Conservation (phyloP, 2,329 filamentous ascomycete species). For the Trichoderma asperellum region DNA sequence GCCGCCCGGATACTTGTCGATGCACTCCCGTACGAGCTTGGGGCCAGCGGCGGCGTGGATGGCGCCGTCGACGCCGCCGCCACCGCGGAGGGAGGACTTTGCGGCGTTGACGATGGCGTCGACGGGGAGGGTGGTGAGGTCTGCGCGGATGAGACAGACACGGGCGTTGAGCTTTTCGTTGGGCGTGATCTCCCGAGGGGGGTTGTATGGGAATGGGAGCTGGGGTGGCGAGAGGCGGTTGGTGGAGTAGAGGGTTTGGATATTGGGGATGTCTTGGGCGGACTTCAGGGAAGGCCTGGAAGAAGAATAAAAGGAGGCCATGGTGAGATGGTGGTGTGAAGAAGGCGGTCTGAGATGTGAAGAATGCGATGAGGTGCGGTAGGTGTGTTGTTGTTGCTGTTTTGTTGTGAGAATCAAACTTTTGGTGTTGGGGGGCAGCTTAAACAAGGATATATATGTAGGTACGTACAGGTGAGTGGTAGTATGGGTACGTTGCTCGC, state of each 20-base stretch:
- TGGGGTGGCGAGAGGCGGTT: conserved; percentile 40
- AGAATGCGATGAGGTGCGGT: background rate
- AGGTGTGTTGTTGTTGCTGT: background rate
- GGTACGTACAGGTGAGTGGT: background rate
- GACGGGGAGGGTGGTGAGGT: conserved; percentile 79
- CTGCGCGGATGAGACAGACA: conserved; percentile 70
- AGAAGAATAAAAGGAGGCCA: background rate
- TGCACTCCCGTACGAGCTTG: conserved; percentile 62
- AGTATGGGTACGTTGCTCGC: background rate
- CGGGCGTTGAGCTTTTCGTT: conserved; percentile 66
- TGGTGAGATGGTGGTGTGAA: background rate
- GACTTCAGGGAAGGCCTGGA: background rate
- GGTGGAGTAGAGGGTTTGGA: conserved; percentile 65
- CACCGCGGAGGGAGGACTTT: conserved; percentile 76
- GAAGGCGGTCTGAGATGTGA: background rate
- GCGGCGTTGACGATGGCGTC: conserved; percentile 94
- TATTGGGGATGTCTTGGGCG: conserved; percentile 61
- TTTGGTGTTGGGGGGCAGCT: background rate
- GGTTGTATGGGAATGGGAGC: background rate
- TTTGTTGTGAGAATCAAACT: background rate
- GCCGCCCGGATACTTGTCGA: conserved; percentile 73
- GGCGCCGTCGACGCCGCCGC: conserved; percentile 87
- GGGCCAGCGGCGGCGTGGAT: conserved; percentile 84
- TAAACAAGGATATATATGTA: background rate
- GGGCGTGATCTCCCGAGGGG: conserved; percentile 28